Base-by-base conservation (phyloP, 805 yeast genomes). In the Starmerella sirachaensis region DNA sequence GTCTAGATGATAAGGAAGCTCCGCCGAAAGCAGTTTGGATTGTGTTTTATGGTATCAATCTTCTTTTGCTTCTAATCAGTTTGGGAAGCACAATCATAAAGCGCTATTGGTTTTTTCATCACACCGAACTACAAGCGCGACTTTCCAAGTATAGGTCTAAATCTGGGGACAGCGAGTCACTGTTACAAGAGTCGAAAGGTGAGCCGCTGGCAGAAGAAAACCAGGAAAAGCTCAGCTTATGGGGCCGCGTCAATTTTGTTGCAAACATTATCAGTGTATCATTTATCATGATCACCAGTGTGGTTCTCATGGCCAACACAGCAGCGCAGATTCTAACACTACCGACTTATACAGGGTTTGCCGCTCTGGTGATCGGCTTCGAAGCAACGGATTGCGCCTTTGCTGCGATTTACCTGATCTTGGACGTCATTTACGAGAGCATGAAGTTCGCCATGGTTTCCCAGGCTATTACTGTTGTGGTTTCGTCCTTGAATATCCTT, bases 371-470 rank as follows among this genome's bases (percentile, higher is more conserved):
- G 9, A 37, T 44, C 3, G 46, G 45, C 6, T 44, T 46, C n/a
- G 48, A 48, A 31, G 41, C 45, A 6, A 25, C 46, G 3, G 51
- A 42, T 19, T 46, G 51, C 17, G 49, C 45, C 3, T 33, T 48
- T 5, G 31, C 45, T n/a, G 52, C 42, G n/a, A 25, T 48, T 6
- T 49, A 42, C 26, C 29, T 37, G 38, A 37, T 49, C 38, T 13
- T 49, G 37, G 48, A 41, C 38, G 21, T 36, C 20, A 27, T 42
- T 16, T 31, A 44, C 32, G 45, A 42, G 37, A 36, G 45, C 28
- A 20, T 42, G 41, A 38, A 46, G 8, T 47, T 47, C 18, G 46
- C 47, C 12, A 47, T 50, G 54, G 37, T 50, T 5, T 45, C 52
- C 8, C 54, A 51, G 36, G 47, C 52, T 20, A 22, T 49, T 8